These are phyloP conservation scores for Fusarium oligoseptatum DNA, from an alignment of 2,329 filamentous ascomycete species.

Conservation along the genomic window DNA sequence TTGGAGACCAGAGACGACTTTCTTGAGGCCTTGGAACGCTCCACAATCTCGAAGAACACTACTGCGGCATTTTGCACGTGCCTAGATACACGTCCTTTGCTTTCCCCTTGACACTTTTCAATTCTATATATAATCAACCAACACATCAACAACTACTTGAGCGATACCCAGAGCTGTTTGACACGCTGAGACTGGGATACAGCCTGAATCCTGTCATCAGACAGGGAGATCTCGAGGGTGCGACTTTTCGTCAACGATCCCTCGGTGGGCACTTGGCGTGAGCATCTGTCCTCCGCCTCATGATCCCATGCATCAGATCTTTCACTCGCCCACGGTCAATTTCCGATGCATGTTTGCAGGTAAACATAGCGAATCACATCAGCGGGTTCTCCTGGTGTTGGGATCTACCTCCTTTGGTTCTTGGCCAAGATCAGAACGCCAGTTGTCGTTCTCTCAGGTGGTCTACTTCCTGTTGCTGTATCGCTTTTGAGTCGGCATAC, in stretches of 20 bases:
- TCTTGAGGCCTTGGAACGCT: background rate
- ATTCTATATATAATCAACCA: background rate
- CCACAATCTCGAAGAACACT: background rate
- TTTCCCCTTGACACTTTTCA: background rate
- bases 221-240: background rate
- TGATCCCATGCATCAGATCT: background rate
- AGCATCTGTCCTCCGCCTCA: too few species aligned
- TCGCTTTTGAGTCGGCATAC: too few species aligned
- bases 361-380: background rate
- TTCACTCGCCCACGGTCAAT: background rate
- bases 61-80: background rate
- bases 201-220: background rate
- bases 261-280: too few species aligned
- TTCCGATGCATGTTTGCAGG: background rate
- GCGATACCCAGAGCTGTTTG: background rate
- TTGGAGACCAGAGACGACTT: background rate
- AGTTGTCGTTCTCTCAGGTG: background rate
- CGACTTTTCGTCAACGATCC: background rate
- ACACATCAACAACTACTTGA: background rate
- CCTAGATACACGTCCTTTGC: background rate
- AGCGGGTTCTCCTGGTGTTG: background rate
- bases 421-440: too few species aligned
- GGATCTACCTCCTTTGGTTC: too few species aligned
- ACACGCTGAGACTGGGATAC: background rate
- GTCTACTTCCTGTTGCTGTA: background rate